Percentiles rank a stretch among this genome's conserved stretches.
phyloP scores from a whole-genome alignment of 129 eudicot species.

The Tanacetum coccineum region DNA sequence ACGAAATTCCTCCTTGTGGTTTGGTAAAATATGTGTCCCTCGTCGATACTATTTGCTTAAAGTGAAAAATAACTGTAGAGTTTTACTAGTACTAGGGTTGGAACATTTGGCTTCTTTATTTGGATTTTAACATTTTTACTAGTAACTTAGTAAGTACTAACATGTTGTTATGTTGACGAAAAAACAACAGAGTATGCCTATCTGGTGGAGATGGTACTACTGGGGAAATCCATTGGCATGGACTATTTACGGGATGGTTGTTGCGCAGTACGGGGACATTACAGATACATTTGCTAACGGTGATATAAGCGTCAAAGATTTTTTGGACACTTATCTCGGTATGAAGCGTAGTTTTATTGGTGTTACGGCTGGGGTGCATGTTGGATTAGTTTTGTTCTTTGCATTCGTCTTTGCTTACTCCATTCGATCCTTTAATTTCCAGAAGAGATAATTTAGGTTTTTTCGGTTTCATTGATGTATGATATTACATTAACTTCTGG shows the following conservation, averaged over 20 bases:
- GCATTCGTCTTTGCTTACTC: slow-evolving; percentile 37
- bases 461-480: neutral
- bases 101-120: no score
- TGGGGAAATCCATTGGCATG: slow-evolving; percentile 46
- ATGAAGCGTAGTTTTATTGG: slow-evolving; percentile 32
- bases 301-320: slow-evolving; percentile 6
- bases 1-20: no score
- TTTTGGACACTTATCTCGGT: slow-evolving; percentile 27
- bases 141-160: no score
- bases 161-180: neutral
- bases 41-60: neutral
- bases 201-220: slow-evolving; percentile 57
- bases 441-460: slow-evolving; percentile 35
- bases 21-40: neutral
- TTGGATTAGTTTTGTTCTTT: slow-evolving; percentile 31
- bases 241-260: slow-evolving; percentile 47
- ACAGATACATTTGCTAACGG: neutral
- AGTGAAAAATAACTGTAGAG: no score
- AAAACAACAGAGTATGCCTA: slow-evolving; percentile 21
- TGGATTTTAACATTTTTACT: no score
- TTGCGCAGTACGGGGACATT: slow-evolving; percentile 45
- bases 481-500: slow-evolving; percentile 12
- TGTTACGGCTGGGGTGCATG: slow-evolving; percentile 25
- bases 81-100: no score
- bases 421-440: slow-evolving; percentile 42